These are phyloP conservation scores for Vigna radiata DNA, from an alignment of 306 rosid genomes.

Conservation along the genomic window DNA sequence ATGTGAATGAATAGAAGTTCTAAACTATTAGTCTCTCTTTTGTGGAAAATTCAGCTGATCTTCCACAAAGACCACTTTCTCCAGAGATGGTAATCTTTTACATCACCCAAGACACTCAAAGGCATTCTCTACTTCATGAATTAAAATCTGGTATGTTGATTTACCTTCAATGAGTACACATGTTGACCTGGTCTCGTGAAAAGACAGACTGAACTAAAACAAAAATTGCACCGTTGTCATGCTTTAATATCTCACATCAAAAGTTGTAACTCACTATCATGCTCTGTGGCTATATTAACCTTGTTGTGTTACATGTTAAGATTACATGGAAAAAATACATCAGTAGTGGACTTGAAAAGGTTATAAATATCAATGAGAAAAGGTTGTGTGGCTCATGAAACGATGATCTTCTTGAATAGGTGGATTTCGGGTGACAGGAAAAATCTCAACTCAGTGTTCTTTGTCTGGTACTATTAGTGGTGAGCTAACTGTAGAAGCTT, in stretches of 20 bases:
- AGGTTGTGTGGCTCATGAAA: conserved; percentile 41
- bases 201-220: neutral
- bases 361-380: conserved; percentile 17
- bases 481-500: conserved; percentile 83
- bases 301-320: conserved; percentile 21
- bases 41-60: conserved; percentile 64
- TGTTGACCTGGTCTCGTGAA: neutral
- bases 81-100: conserved; percentile 87
- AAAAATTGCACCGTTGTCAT: neutral
- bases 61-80: conserved; percentile 69
- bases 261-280: conserved; percentile 19
- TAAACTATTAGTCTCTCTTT: conserved; percentile 4
- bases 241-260: neutral
- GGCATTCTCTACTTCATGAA: conserved; percentile 91
- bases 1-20: conserved; percentile 14
- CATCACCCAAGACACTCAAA: conserved; percentile 95
- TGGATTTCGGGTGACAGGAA: conserved; percentile 89
- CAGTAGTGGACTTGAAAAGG: conserved; percentile 16
- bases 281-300: neutral
- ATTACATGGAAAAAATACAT: neutral
- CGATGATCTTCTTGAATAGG: conserved; percentile 58
- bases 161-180: conserved; percentile 18
- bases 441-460: conserved; percentile 82
- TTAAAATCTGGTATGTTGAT: conserved; percentile 75
- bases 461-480: conserved; percentile 75